A percentile compares a stretch with the other conserved stretches of the same genome.
Conservation (phyloP, 148 eudicot genomes). For the Bassia scoparia region DNA sequence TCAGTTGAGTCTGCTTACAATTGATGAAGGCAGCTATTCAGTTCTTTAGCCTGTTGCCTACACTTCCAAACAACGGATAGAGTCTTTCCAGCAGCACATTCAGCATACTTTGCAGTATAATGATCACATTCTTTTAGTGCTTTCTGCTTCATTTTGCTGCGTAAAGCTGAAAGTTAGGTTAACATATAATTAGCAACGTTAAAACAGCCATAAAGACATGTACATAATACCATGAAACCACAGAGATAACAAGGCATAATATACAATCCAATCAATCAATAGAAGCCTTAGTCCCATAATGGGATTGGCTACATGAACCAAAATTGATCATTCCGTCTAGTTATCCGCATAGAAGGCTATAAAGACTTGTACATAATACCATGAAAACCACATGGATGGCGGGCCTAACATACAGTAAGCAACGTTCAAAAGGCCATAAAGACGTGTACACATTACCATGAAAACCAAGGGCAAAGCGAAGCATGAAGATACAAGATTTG, state of each 20-base stretch:
- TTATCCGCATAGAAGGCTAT: no score
- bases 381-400: no score
- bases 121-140: slow-evolving; percentile 78
- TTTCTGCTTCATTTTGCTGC: slow-evolving; percentile 97
- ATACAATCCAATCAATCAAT: no score
- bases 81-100: slow-evolving; percentile 88
- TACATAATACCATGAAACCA: neutral
- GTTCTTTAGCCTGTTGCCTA: slow-evolving; percentile 74
- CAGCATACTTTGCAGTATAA: slow-evolving; percentile 67
- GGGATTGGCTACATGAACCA: no score
- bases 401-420: no score
- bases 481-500: no score
- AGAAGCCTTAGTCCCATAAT: no score
- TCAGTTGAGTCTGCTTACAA: slow-evolving; percentile 48
- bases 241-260: neutral
- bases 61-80: slow-evolving; percentile 88
- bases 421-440: no score
- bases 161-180: slow-evolving; percentile 65
- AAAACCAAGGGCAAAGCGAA: no score
- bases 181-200: slow-evolving; percentile 29
- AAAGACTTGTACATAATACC: no score
- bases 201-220: neutral
- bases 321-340: no score
- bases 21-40: slow-evolving; percentile 80
- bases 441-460: no score